These are phyloP conservation scores for Aegilops bicornis DNA, from an alignment of 176 grass and related monocot genomes.

Conservation along the genomic window DNA sequence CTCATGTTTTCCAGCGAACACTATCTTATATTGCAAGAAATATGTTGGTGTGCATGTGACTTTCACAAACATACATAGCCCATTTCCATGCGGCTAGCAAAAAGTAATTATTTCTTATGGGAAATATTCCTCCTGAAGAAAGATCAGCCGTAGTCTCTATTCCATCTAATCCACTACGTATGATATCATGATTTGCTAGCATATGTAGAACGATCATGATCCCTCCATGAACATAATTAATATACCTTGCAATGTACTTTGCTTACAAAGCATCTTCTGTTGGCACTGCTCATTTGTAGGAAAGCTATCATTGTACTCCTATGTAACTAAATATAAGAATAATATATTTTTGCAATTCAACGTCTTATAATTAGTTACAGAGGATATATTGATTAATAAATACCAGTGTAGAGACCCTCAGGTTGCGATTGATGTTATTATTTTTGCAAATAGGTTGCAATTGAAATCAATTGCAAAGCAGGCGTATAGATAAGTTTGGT, in stretches of 20 bases:
- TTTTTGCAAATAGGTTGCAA: too few relatives aligned
- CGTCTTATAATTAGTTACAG: too few relatives aligned
- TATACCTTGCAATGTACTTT: not conserved
- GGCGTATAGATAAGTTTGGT: too few relatives aligned
- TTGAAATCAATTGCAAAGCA: too few relatives aligned
- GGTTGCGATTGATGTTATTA: too few relatives aligned
- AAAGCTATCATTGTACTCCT: too few relatives aligned
- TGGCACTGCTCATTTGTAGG: not conserved
- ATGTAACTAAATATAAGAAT: too few relatives aligned
- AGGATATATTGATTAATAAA: too few relatives aligned
- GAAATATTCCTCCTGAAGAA: slow-evolving; percentile 39
- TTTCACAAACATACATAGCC: not conserved
- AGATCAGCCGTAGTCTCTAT: slow-evolving; percentile 1
- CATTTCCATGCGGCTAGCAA: not conserved
- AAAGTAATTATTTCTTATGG: slow-evolving; percentile 8
- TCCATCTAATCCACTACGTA: slow-evolving; percentile 7
- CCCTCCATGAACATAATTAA: not conserved
- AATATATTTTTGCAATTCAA: too few relatives aligned
- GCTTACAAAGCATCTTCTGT: not conserved
- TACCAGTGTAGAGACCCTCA: too few relatives aligned
- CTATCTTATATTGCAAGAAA: not conserved
- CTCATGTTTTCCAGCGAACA: not conserved
- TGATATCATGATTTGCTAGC: not conserved
- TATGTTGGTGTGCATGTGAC: too few relatives aligned
- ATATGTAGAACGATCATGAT: not conserved